Base-by-base conservation (phyloP, 2,329 filamentous ascomycete genomes). In the Clonostachys chloroleuca region DNA sequence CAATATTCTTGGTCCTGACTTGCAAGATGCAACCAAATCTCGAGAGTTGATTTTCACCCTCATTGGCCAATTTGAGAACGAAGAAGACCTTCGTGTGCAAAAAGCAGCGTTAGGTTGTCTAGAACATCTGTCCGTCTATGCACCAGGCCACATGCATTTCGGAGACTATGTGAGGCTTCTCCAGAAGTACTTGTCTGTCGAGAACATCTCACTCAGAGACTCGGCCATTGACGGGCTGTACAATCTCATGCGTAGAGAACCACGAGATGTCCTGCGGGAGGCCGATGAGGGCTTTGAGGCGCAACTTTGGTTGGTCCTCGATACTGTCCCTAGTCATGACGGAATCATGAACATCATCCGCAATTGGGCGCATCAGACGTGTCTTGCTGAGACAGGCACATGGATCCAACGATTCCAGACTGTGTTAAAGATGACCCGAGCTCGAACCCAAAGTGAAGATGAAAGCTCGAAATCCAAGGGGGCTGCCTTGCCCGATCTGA, bases 321-420 rank as follows among this genome's bases (percentile, higher is more conserved):
- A 99, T 62, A 78, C 81, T 20, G 75, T 78, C 2, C 89, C 92
- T 1, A 75, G 81, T 34, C 89, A 95, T 57, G 80, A 87, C 47
- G 84, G 89, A 3, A 83, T 96, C n/a, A 82, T 83, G 51, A 95
- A 89, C 59, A 89, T 97, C 51, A 83, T 99, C 46, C 79, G 84
- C 42, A 96, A 95, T 60, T 99, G 95, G 94, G 75, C 99, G 60
- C 86, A 89, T 49, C 92, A 97, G 63, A 95, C 91, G 4, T 89
- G 88, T 14, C 75, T 96, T 1, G 77, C 73, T 3, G 86, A 96
- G 59, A 94, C 92, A 0, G 79, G 79, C 3, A 70, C 79, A n/a
- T 99, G 94, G 94, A 81, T 99, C 18, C 82, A 90, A 51, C 83
- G 91, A 43, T 95, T 91, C 62, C 94, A 97, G 58, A 84, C 81